Evolutionary conservation across 169 alveolate species (phyloP).

Genomic region (Eimeria mitis): DNA sequence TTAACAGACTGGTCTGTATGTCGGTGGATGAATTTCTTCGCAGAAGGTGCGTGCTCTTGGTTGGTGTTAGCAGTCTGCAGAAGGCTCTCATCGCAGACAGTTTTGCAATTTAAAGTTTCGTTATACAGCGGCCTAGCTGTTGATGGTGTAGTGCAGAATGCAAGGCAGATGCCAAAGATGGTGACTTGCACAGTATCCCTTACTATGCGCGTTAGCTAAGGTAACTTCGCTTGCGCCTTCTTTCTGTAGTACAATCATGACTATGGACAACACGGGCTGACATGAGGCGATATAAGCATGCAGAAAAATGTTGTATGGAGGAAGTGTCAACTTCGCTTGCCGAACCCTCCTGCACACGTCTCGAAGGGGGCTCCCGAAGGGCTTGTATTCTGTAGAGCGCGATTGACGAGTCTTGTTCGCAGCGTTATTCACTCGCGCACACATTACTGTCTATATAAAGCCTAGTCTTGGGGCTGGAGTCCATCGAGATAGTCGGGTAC

Average conservation of each 20-base stretch:
- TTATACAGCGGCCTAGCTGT: neutral
- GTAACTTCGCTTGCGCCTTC: neutral
- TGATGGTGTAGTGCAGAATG: neutral
- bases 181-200: neutral
- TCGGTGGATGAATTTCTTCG: no score
- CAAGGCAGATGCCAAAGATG: neutral
- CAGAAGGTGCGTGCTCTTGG: no score
- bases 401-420: neutral
- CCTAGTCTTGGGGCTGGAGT: neutral
- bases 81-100: no score
- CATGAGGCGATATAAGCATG: neutral
- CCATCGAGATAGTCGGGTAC: neutral
- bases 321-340: neutral
- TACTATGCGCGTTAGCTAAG: neutral
- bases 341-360: neutral
- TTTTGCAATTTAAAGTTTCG: no score
- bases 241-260: neutral
- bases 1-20: no score
- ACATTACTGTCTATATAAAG: no score
- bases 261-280: neutral
- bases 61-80: no score
- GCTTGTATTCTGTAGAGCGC: neutral
- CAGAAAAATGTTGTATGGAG: neutral
- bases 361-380: neutral
- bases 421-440: neutral